Base-by-base conservation (phyloP, 768 basidiomycete species). In the Melanogaster broomeanus region DNA sequence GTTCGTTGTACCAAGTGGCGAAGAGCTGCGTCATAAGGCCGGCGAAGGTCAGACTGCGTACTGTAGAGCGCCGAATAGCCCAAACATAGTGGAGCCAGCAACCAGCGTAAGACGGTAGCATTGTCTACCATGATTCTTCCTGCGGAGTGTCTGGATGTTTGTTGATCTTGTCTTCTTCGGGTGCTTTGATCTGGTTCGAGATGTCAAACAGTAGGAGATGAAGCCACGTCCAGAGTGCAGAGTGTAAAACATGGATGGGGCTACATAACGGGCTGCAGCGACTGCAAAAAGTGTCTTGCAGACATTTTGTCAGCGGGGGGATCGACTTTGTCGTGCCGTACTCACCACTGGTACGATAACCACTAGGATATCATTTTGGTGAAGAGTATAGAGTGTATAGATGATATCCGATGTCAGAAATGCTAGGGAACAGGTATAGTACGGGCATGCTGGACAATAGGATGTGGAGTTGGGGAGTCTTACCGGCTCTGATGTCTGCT, bases 261-360 rank as follows among this genome's bases (percentile, higher is more conserved):
- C 52, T 57, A 22, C 46, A 49, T 2, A 72, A 38, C 1, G 73
- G 72, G 73, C 72, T 0, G 73, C 61, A 16, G 62, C 65, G n/a
- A 57, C 21, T 1, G 72, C 61, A 46, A 74, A 71, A 10, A 72
- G 43, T 6, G 63, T 67, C 74, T 75, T 12, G 22, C 18, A 7
- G 12, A 27, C 12, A 27, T 45, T 19, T 24, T 15, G 25, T 45
- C 45, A 57, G 57, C 12, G 16, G 4, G 1, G 25, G 42, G 12
- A 2, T 13, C 16, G 1, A 0, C 6, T 40, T 7, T 10, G n/a
- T 3, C 16, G n/a, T 0, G 4, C 1, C 2, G 9, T 30, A 59
- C 77, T 53, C 52, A 79, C 79, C 50, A 78, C 72, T 2, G 79
- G 79, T 28, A 80, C 60, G 3, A 81, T 46, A 3, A 72, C 76